Base-by-base conservation (phyloP, 306 rosid species). In the Citrullus mucosospermus region DNA sequence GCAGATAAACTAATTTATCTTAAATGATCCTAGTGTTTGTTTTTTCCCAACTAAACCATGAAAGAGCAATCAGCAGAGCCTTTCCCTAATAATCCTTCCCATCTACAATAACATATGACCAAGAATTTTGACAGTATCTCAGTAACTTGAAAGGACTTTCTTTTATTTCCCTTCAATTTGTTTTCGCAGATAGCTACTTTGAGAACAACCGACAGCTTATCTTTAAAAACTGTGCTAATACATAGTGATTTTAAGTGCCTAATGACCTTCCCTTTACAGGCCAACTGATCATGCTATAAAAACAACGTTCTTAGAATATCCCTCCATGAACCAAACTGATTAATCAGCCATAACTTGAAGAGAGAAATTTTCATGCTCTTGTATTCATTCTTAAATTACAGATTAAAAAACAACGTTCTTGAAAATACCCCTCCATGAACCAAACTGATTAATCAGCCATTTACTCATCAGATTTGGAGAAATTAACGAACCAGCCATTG, bases 401-500 rank as follows among this genome's bases (percentile, higher is more conserved):
- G 65, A 61, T 53, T 5, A 2, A 16, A 53, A 48, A 53, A 15
- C 8, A 53, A 53, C 5, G 57, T 53, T 53, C 57, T 53, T 53
- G n/a, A 53, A 53, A 53, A 53, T 53, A 53, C 16, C 57, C 57
- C 8, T 53, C 57, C 20, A 53, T 53, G 57, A 53, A 53, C 57
- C 20, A 53, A 53, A 53, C 57, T 53, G 57, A 53, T 53, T 53
- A 53, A 53, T 53, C 57, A 53, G 8, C 3, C 54, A 48, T 48
- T 48, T 48, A 48, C 54, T 48, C 54, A 13, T 48, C 54, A 48
- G 20, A 16, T 72, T 57, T 51, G 12, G 71, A 69, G 73, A 51
- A 72, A 82, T 63, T 79, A 56, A 90, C 97, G 81, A 91, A 96
- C 99, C 99, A 81, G 90, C 99, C 99, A 91, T 92, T 96, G 84